Base-by-base conservation (phyloP, 192 early-diverging fungal species). In the Podila verticillata region DNA sequence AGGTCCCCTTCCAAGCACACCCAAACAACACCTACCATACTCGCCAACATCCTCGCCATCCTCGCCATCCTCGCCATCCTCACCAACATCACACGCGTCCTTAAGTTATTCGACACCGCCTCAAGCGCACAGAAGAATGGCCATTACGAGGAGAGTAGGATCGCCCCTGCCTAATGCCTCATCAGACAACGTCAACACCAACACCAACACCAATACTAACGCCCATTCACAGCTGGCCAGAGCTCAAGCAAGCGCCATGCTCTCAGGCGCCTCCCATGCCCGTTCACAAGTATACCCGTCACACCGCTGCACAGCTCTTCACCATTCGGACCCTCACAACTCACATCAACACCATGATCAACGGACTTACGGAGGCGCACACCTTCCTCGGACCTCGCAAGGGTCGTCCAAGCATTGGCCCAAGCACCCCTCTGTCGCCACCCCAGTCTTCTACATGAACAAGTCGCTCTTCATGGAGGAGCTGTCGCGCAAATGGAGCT, bases 21-120 rank as follows among this genome's bases (percentile, higher is more conserved):
- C 54, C 63, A 89, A 57, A 84, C 89, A 29, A 85, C 89, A 91
- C 34, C 90, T 91, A 31, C 31, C 73, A n/a, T 47, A 60, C 36
- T 9, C 49, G 48, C 47, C 63, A 22, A 7, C 56, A 15, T 63
- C 68, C 61, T 24, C 75, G 36, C 13, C 66, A 32, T 34, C 66
- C 48, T 44, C 75, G 72, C 17, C 73, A 70, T 15, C 81, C 9
- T 48, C 51, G 17, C 12, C 70, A 22, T 39, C 75, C 12, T 7
- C 70, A 35, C 51, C 22, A 30, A 20, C 61, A 9, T 30, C 60
- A 26, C 60, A 19, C 7, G 15, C 67, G 12, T 35, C 67, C 29
- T 24, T 69, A n/a, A 63, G 22, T 7, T 30, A 28, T 36, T 51
- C 60, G 31, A 28, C 30, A 3, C 54, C 54, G 7, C 57, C 67